Evolutionary conservation across 2,329 filamentous ascomycete species (phyloP).

Genomic region (Sporothrix pallida): DNA sequence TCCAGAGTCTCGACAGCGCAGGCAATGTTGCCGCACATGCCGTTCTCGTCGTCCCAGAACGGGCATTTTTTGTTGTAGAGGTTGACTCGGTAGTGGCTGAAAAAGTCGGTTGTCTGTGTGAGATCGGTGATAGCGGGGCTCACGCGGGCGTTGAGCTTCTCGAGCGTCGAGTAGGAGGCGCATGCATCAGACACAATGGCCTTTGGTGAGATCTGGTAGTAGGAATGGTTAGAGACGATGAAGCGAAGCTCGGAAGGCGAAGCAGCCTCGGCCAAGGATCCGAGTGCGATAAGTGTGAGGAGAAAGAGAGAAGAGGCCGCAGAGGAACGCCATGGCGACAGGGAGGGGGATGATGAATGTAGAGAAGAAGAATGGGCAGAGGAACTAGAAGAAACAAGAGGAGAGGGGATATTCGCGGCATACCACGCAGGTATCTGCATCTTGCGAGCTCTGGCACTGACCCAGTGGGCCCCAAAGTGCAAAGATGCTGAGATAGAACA

Average conservation of each 20-base stretch:
- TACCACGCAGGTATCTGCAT: constrained; percentile 61
- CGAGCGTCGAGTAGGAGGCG: constrained; percentile 89
- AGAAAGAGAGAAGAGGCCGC: constrained; percentile 29
- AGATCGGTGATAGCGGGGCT: constrained; percentile 79
- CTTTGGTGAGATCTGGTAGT: constrained; percentile 77
- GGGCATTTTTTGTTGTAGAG: constrained; percentile 93
- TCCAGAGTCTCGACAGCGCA: constrained; percentile 95
- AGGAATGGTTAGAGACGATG: constrained; percentile 49
- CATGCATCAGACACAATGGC: constrained; percentile 93
- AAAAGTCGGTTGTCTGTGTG: constrained; percentile 91
- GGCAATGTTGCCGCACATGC: constrained; percentile 95
- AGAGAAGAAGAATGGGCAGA: constrained; percentile 32
- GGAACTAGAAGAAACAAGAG: constrained; percentile 32
- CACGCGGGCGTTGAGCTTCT: constrained; percentile 78
- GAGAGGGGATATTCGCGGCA: constrained; percentile 44
- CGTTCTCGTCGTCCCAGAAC: constrained; percentile 92
- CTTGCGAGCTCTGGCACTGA: constrained; percentile 49
- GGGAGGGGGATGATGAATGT: neutral
- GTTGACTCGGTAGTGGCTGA: constrained; percentile 95
- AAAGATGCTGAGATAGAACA: constrained; percentile 63
- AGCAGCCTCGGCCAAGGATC: constrained; percentile 29
- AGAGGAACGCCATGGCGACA: constrained; percentile 34
- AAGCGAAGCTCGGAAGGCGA: constrained; percentile 38
- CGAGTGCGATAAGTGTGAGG: constrained; percentile 32
- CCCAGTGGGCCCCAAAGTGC: constrained; percentile 58